A percentile compares a stretch with the other conserved stretches of the same genome.
Conservation (phyloP, 2,329 filamentous ascomycete species). For the Arthroderma sp. region DNA sequence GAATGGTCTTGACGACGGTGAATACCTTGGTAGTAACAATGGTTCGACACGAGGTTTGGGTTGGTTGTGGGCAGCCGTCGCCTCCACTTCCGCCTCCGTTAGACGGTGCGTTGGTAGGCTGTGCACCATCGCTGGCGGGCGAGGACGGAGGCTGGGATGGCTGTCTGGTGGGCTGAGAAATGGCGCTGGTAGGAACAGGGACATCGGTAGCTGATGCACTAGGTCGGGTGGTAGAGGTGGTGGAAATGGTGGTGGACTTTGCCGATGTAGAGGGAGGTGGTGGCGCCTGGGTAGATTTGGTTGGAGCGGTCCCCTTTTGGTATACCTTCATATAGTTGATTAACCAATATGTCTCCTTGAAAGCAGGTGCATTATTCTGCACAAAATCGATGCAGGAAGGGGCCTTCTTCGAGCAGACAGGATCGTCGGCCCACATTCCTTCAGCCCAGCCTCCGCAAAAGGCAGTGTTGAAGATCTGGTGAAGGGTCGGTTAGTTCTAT, state of each 20-base stretch:
- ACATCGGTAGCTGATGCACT: not conserved
- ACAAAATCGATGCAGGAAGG: constrained; percentile 59
- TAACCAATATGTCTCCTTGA: constrained; percentile 61
- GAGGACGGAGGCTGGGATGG: not conserved
- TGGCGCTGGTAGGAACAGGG: not conserved
- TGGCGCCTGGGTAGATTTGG: constrained; percentile 30
- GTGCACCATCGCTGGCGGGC: not conserved
- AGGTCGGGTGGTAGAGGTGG: not conserved
- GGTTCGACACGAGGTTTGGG: not conserved
- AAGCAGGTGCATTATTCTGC: constrained; percentile 52
- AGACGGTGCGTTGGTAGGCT: not conserved
- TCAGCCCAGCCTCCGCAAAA: constrained; percentile 81
- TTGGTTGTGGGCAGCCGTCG: not conserved
- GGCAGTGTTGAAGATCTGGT: constrained; percentile 52
- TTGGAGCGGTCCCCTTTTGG: constrained; percentile 20
- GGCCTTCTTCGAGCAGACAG: constrained; percentile 47
- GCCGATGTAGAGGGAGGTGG: not conserved
- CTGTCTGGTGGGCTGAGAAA: not conserved
- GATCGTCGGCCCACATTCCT: constrained; percentile 46
- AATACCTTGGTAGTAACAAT: not conserved
- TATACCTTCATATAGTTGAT: constrained; percentile 58
- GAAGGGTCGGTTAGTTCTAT: constrained; percentile 6
- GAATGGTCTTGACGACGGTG: not conserved
- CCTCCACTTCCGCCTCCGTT: not conserved
- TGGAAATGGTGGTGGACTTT: not conserved